Base-by-base conservation (phyloP, 805 yeast genomes). In the Phaffomyces antillensis region DNA sequence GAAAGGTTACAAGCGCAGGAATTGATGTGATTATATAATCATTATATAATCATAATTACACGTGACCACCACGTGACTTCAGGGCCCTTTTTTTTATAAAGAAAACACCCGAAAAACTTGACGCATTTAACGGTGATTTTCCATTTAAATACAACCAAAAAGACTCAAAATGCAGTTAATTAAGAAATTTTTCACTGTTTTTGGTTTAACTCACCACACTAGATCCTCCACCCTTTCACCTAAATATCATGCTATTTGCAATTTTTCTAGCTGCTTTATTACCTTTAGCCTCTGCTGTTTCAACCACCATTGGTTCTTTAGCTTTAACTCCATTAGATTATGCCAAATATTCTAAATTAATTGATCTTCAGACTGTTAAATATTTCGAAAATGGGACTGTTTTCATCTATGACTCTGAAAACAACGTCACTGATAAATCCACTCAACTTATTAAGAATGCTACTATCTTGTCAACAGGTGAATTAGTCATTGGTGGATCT, bases 291-390 rank as follows among this genome's bases (percentile, higher is more conserved):
- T 32, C 40, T 28, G 25, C 35, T 12, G 38, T 34, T 15, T 37
- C 43, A n/a, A 17, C 12, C 7, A 23, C 35, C 23, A 48, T 55
- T 28, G 57, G 54, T 23, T 41, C 58, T 5, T 30, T 54, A 1
- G 49, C 43, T 7, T 50, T 51, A 11, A 39, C 41, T 10, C 59
- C 60, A 2, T 7, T 56, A 12, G 55, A 54, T 37, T 54, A 54
- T 26, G 45, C 28, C 4, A 39, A 34, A 8, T 56, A 51, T 36
- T 47, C 50, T 5, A 42, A 43, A 8, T 37, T 48, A 12, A 53
- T 56, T 30, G 59, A 54, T 41, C 40, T 44, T 17, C 53, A 50
- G 36, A 47, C 39, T 1, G 37, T 56, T 1, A 43, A 52, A 30
- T 54, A 41, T 37, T 40, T 36, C 13, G 35, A 41, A 0, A 37